Base-by-base conservation (phyloP, 2,329 filamentous ascomycete species). In the Aspergillus awamori region DNA sequence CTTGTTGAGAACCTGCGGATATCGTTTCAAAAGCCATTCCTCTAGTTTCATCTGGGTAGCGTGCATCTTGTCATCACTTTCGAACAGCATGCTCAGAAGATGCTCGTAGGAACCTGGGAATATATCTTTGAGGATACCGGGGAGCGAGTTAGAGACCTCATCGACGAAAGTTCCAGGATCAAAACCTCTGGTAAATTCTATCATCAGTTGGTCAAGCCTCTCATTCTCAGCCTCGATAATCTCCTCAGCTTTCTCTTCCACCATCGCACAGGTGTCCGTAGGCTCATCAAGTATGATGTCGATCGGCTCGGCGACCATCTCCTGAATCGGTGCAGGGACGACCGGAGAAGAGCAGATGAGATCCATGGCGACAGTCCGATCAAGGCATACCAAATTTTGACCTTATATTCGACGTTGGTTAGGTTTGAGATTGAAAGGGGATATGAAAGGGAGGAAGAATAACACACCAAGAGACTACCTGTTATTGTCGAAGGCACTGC, bases 21-120 rank as follows among this genome's bases (percentile, higher is more conserved):
- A 67, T 22, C 57, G 76, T 57, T 82, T 79, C 62, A 87, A 84
- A 52, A 86, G 84, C 87, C 88, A 91, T 43, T 81, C 76, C 51
- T 86, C 83, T 53, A 91, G 77, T 57, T 89, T 86, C 5, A 79
- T 75, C 72, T 91, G 89, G 53, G 89, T 86, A 66, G 86, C 84
- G 65, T 87, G 85, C 63, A 91, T 87, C 53, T 83, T 82, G 1
- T 83, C 77, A 68, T 88, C 87, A 69, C 57, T 53, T 22, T 65
- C 60, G 8, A 70, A 62, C 8, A 72, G 49, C 10, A 72, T 53
- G 2, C 69, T 33, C 22, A 72, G 39, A n/a, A 72, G 63, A 55
- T 72, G 70, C 10, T 57, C 57, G 52, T 65, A 71, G 4, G 68
- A 67, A 8, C 69, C 68, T 0, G 70, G 69, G 20, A 66, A 61